Evolutionary conservation across 495 filamentous ascomycete species (phyloP).

Genomic region (Pseudoneurospora amorphoporcata): DNA sequence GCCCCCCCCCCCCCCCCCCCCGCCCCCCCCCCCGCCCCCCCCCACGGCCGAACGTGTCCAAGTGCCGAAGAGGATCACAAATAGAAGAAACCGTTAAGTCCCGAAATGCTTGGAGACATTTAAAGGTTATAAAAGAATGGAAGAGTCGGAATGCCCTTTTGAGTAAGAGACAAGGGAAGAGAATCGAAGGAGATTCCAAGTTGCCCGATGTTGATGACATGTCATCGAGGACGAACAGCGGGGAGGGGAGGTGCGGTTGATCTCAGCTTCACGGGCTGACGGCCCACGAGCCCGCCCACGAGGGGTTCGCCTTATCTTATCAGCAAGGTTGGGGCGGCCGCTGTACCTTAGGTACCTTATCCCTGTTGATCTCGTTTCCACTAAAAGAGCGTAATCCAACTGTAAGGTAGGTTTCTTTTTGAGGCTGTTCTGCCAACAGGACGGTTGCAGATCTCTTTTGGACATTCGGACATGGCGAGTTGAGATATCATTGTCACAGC

Average conservation of each 20-base stretch:
- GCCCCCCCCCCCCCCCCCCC: no score
- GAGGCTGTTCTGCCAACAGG: not conserved
- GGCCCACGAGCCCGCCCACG: not conserved
- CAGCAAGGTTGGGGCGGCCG: not conserved
- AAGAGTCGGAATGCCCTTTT: not conserved
- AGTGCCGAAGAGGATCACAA: not conserved
- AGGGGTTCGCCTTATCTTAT: not conserved
- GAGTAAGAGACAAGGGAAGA: not conserved
- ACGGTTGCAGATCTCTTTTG: not conserved
- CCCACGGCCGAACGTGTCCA: no score
- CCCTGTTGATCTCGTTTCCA: not conserved
- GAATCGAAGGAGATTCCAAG: not conserved
- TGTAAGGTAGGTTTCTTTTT: not conserved
- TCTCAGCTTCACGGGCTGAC: not conserved
- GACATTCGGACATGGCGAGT: not conserved
- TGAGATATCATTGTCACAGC: not conserved
- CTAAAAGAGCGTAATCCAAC: not conserved
- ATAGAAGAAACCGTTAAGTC: not conserved
- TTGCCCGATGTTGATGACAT: not conserved
- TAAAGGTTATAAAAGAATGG: no score
- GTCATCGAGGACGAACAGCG: not conserved
- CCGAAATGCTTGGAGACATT: not conserved
- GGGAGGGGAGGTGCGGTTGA: not conserved
- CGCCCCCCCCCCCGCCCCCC: no score
- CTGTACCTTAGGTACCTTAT: not conserved